Conservation (phyloP, 768 basidiomycete genomes). For the Galerina marginata region DNA sequence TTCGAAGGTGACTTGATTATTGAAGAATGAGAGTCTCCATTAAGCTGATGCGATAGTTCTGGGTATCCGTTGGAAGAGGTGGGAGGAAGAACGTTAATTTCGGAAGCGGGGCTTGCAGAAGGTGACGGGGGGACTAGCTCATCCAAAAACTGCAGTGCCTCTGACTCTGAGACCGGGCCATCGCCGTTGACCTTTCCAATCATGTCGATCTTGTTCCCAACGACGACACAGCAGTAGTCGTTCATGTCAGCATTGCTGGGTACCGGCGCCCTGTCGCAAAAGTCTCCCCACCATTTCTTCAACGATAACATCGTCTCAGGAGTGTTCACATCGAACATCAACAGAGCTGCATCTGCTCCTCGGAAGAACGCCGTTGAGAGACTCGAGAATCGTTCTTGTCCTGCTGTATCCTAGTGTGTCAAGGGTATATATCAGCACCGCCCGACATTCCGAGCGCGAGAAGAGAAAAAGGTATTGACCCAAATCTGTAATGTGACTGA, state of each 20-base stretch:
- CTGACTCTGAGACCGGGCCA: conserved; percentile 38
- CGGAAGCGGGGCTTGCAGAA: background rate
- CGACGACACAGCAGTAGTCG: conserved; percentile 74
- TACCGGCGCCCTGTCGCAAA: conserved; percentile 69
- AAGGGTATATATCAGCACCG: conserved; percentile 5
- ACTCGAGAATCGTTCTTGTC: conserved; percentile 87
- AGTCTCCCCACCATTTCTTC: conserved; percentile 81
- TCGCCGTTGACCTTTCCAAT: conserved; percentile 24
- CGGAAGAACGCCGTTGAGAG: conserved; percentile 86
- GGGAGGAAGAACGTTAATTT: conserved; percentile 18
- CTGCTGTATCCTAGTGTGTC: conserved; percentile 72
- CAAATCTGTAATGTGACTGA: conserved; percentile 70
- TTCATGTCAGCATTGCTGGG: conserved; percentile 59
- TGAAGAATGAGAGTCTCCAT: background rate
- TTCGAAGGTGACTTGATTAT: background rate
- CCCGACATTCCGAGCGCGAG: background rate
- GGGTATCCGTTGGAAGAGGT: conserved; percentile 4
- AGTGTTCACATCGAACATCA: conserved; percentile 81
- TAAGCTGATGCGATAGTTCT: conserved; percentile 8
- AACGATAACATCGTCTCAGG: conserved; percentile 65
- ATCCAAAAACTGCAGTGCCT: conserved; percentile 60
- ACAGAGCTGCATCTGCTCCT: conserved; percentile 80
- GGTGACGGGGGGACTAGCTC: conserved; percentile 55
- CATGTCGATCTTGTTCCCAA: conserved; percentile 83
- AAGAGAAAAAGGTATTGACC: conserved; percentile 35